Evolutionary conservation across 2,329 filamentous ascomycete species (phyloP).

Genomic region (Xylaria arbuscula): DNA sequence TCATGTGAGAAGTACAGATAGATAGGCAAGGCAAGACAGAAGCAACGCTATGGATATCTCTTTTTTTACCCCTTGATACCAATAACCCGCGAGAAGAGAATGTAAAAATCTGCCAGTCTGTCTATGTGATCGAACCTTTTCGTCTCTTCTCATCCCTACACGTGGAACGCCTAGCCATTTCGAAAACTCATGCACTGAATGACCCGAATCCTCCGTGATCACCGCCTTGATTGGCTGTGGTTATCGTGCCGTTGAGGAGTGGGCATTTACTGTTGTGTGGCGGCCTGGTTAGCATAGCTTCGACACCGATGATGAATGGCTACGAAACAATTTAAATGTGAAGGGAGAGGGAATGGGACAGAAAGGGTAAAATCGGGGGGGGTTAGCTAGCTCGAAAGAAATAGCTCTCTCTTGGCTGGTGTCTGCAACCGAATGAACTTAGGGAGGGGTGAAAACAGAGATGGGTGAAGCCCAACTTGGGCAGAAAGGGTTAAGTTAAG

Average conservation of each 20-base stretch:
- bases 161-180: not conserved
- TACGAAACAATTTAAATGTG: conserved; percentile 7
- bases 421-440: not conserved
- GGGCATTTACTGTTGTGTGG: conserved; percentile 69
- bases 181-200: conserved; percentile 55
- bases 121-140: conserved; percentile 4
- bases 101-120: not conserved
- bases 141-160: not conserved
- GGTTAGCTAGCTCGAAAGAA: not conserved
- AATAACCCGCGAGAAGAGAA: not conserved
- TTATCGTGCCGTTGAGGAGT: conserved; percentile 85
- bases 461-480: conserved; percentile 12
- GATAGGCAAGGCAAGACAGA: not conserved
- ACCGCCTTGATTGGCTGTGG: conserved; percentile 65
- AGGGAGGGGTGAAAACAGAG: not conserved
- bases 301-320: conserved; percentile 13
- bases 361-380: not conserved
- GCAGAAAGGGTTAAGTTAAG: not conserved
- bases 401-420: not conserved
- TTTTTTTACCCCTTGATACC: not conserved
- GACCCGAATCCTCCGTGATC: conserved; percentile 70
- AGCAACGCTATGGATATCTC: conserved; percentile 8
- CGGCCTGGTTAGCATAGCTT: conserved; percentile 45
- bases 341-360: not conserved
- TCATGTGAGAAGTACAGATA: not conserved